Conservation (phyloP, 768 basidiomycete species). For the Myochromella boudieri region DNA sequence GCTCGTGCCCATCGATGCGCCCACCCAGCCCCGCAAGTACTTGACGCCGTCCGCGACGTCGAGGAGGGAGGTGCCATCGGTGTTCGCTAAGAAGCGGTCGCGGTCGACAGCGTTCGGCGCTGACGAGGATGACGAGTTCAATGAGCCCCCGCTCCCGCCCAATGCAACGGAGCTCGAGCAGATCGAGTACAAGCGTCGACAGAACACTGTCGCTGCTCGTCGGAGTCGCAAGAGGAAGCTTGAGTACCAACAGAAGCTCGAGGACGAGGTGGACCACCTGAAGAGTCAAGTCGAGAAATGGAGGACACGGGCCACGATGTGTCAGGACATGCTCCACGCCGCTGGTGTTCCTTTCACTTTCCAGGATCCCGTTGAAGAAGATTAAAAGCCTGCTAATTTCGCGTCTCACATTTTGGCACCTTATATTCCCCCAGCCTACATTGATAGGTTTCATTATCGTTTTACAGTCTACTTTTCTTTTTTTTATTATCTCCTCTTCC, state of each 20-base stretch:
- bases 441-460: neutral
- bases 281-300: conserved; percentile 53
- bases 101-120: conserved; percentile 43
- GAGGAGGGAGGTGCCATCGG: conserved; percentile 67
- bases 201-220: conserved; percentile 81
- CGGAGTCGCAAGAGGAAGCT: conserved; percentile 75
- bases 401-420: conserved; percentile 10
- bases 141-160: conserved; percentile 30
- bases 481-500: neutral
- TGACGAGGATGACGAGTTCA: conserved; percentile 46
- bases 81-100: conserved; percentile 65
- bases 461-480: neutral
- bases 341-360: conserved; percentile 48
- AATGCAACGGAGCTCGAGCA: conserved; percentile 54
- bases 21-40: conserved; percentile 72
- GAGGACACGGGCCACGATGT: conserved; percentile 45
- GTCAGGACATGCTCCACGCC: conserved; percentile 44
- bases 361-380: conserved; percentile 23
- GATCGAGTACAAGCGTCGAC: conserved; percentile 76
- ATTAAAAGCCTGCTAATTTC: conserved; percentile 20
- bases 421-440: conserved; percentile 1
- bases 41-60: conserved; percentile 66
- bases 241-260: conserved; percentile 62
- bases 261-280: conserved; percentile 45
- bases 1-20: conserved; percentile 71